phyloP scores from a whole-genome alignment of 805 yeast genomes.

The Spathaspora passalidarum region DNA sequence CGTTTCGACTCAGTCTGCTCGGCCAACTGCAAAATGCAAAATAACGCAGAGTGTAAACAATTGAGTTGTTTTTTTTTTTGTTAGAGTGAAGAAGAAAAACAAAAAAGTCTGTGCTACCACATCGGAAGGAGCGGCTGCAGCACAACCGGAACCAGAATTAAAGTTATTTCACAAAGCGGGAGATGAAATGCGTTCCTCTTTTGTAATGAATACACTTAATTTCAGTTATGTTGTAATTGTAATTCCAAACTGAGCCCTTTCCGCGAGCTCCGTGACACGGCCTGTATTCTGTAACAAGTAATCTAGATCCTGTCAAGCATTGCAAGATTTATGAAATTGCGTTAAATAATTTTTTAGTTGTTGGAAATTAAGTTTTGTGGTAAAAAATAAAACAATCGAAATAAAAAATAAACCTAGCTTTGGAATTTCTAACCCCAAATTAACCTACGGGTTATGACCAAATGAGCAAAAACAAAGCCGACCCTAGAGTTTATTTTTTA shows the following conservation, averaged over 20 bases:
- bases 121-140: neutral
- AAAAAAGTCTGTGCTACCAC: too few species aligned
- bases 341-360: neutral
- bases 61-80: neutral
- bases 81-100: too few species aligned
- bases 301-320: too few species aligned
- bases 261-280: too few species aligned
- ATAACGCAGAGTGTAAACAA: neutral
- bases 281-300: too few species aligned
- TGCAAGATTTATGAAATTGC: neutral
- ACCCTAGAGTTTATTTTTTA: neutral
- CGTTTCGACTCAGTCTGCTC: neutral
- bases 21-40: neutral
- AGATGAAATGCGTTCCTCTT: too few species aligned
- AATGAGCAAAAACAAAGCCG: neutral
- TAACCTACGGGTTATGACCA: constrained; percentile 1
- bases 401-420: neutral
- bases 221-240: too few species aligned
- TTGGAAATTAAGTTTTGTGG: neutral
- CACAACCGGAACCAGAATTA: neutral
- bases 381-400: neutral
- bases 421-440: neutral
- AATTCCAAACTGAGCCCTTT: too few species aligned
- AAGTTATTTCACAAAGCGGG: too few species aligned
- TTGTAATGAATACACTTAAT: too few species aligned